Conservation (phyloP, 306 rosid species). For the Acacia confusa region DNA sequence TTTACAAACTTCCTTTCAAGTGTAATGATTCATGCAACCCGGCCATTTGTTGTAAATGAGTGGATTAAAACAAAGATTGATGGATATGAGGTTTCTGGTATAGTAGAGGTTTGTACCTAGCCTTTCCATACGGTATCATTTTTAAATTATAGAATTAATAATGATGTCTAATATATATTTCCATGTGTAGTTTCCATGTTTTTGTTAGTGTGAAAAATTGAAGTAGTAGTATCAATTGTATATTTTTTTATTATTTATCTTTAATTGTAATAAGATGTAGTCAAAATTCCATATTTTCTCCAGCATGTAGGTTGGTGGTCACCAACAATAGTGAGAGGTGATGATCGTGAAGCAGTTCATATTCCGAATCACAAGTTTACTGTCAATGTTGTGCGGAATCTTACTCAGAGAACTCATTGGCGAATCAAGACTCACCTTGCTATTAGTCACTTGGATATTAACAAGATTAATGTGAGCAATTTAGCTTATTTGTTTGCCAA, state of each 20-base stretch:
- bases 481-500: constrained; percentile 30
- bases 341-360: constrained; percentile 99
- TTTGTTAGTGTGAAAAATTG: constrained; percentile 13
- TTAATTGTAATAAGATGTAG: constrained; percentile 4
- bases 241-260: constrained; percentile 27
- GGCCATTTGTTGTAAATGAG: constrained; percentile 86
- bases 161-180: background rate
- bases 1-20: constrained; percentile 97
- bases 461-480: constrained; percentile 86
- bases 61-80: constrained; percentile 98
- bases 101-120: constrained; percentile 81
- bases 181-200: background rate
- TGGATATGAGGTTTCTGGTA: constrained; percentile 99
- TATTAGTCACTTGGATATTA: constrained; percentile 93
- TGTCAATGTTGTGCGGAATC: constrained; percentile 92
- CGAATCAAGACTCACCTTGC: constrained; percentile 90
- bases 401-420: constrained; percentile 97
- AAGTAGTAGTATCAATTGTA: constrained; percentile 13
- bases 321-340: constrained; percentile 95
- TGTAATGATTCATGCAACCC: constrained; percentile 92
- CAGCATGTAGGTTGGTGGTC: constrained; percentile 99
- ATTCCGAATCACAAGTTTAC: constrained; percentile 98
- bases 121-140: background rate
- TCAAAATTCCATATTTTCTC: constrained; percentile 30
- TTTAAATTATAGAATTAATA: constrained; percentile 6